phyloP scores from a whole-genome alignment of 2,329 filamentous ascomycete species.

The Chalaropsis thielavioides region DNA sequence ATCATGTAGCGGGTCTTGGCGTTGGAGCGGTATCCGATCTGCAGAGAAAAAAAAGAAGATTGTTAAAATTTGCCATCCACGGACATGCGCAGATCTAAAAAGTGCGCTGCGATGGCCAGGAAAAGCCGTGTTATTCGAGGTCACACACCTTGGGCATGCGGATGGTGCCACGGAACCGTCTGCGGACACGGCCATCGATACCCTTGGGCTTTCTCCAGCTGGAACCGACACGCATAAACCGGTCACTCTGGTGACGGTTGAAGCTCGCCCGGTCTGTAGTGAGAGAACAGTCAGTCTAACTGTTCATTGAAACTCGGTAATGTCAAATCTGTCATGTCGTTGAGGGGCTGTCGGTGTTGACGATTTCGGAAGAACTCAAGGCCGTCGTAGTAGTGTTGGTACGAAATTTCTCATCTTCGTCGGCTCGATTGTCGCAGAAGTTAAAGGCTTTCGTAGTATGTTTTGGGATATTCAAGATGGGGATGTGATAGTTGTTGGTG shows the following conservation, averaged over 20 bases:
- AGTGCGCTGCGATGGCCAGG: background rate
- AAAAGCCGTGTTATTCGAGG: background rate
- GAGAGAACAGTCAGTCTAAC: constrained; percentile 18
- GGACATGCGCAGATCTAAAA: background rate
- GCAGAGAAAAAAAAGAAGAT: constrained; percentile 18
- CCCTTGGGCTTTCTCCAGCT: constrained; percentile 99
- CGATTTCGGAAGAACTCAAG: background rate
- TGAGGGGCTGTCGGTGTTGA: background rate
- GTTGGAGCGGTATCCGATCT: constrained; percentile 99
- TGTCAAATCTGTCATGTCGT: background rate
- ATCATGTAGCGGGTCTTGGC: constrained; percentile 99
- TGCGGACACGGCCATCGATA: constrained; percentile 96
- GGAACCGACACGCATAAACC: constrained; percentile 79
- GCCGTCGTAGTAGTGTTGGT: background rate
- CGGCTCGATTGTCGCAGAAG: background rate
- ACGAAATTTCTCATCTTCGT: background rate
- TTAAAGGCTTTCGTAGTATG: background rate
- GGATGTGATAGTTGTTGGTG: constrained; percentile 14
- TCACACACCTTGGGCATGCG: constrained; percentile 92
- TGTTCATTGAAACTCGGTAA: constrained; percentile 5
- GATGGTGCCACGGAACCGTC: constrained; percentile 91
- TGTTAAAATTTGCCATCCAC: constrained; percentile 1
- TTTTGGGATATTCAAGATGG: constrained; percentile 13
- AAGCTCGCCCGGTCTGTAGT: constrained; percentile 80
- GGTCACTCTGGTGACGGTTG: constrained; percentile 93